phyloP scores from a whole-genome alignment of 768 basidiomycete species.

The Auriscalpium microsporum region DNA sequence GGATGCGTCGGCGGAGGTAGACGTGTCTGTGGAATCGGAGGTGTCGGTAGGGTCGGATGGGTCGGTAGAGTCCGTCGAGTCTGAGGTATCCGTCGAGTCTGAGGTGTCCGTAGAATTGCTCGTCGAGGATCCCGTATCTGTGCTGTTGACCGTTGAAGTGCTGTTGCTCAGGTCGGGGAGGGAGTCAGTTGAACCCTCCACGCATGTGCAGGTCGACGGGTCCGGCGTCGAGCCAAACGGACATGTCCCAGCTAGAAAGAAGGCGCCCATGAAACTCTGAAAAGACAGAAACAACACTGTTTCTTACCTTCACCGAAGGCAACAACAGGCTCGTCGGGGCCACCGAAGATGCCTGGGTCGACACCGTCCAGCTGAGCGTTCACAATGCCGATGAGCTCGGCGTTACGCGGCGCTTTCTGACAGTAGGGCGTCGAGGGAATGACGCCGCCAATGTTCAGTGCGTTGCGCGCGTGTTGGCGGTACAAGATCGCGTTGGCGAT shows the following conservation, averaged over 20 bases:
- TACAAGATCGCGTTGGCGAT: conserved; percentile 36
- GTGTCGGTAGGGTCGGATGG: not conserved
- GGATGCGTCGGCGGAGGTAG: not conserved
- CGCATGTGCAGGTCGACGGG: conserved; percentile 33
- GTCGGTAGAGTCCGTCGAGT: not conserved
- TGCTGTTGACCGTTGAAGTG: not conserved
- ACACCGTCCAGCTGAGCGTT: conserved; percentile 48
- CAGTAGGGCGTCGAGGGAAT: conserved; percentile 45
- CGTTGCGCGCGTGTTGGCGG: conserved; percentile 35
- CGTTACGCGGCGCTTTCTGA: conserved; percentile 42
- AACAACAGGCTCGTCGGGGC: conserved; percentile 36
- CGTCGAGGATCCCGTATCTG: not conserved
- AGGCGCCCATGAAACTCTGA: not conserved
- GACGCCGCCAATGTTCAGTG: conserved; percentile 34
- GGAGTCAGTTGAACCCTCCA: not conserved
- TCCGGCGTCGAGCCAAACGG: conserved; percentile 36
- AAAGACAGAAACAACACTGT: not conserved
- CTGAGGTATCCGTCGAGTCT: not conserved
- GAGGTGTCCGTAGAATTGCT: not conserved
- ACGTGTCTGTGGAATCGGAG: not conserved
- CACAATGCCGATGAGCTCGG: conserved; percentile 39
- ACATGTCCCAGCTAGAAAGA: conserved; percentile 35
- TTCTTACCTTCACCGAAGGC: conserved; percentile 38
- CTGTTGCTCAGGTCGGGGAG: not conserved
- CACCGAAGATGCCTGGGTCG: conserved; percentile 44